Percentiles rank a stretch among this genome's conserved stretches.
Evolutionary conservation across 2,329 filamentous ascomycete species (phyloP).

Genomic region (Microcyclospora tardicrescens): DNA sequence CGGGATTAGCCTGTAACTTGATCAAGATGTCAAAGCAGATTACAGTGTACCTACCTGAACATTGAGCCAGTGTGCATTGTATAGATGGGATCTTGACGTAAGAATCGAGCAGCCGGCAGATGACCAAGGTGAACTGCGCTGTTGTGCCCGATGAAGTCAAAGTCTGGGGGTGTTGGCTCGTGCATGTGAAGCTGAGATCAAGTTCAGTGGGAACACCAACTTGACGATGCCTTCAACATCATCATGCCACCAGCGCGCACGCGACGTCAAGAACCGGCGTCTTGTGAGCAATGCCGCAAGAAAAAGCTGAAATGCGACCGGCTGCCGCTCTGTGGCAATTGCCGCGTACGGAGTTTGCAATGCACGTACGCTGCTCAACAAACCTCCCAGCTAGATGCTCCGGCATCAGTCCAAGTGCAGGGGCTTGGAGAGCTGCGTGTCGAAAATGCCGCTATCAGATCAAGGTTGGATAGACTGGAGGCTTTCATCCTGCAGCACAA

Average conservation of each 20-base stretch:
- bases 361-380: conserved; percentile 3
- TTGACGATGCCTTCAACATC: background rate
- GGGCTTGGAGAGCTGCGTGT: conserved; percentile 4
- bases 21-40: too few species aligned
- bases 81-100: too few species aligned
- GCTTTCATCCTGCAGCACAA: too few species aligned
- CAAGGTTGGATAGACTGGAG: conserved; percentile 6
- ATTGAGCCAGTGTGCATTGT: too few species aligned
- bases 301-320: conserved; percentile 13
- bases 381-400: background rate
- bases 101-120: too few species aligned
- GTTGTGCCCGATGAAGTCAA: too few species aligned
- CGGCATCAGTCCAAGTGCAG: background rate
- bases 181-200: too few species aligned
- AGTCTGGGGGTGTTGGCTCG: too few species aligned
- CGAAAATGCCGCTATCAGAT: conserved; percentile 10
- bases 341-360: conserved; percentile 7
- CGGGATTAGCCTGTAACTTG: too few species aligned
- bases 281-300: conserved; percentile 12
- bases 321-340: conserved; percentile 14
- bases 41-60: too few species aligned
- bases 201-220: too few species aligned
- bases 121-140: too few species aligned
- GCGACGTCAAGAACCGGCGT: conserved; percentile 15
- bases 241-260: conserved; percentile 1